Evolutionary conservation across 2,329 filamentous ascomycete genomes (phyloP).

Genomic region (Lecanicillium sp.): DNA sequence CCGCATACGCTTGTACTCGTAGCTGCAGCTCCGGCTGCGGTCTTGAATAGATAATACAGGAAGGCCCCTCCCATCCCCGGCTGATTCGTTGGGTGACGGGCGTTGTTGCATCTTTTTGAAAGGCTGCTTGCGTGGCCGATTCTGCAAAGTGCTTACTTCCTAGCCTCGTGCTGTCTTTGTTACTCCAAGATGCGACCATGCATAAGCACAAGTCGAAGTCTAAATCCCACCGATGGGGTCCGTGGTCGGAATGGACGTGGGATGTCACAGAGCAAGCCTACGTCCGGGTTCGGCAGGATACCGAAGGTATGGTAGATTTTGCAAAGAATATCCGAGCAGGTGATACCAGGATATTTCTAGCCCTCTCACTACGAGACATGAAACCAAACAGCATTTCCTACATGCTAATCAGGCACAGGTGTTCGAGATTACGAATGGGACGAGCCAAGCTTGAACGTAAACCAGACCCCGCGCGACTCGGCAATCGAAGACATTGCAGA

Average conservation of each 20-base stretch:
- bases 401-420: slow-evolving; percentile 12
- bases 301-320: slow-evolving; percentile 12
- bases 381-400: not conserved
- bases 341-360: not conserved
- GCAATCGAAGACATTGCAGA: slow-evolving; percentile 16
- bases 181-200: slow-evolving; percentile 19
- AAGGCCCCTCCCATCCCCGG: slow-evolving; percentile 6
- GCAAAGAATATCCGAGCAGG: not conserved
- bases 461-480: slow-evolving; percentile 17
- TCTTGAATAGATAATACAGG: slow-evolving; percentile 5
- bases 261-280: slow-evolving; percentile 12
- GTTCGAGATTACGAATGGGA: slow-evolving; percentile 18
- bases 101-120: too few species aligned
- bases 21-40: too few species aligned
- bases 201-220: slow-evolving; percentile 20
- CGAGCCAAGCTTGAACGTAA: slow-evolving; percentile 8
- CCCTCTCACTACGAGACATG: too few species aligned
- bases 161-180: too few species aligned
- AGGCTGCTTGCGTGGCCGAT: too few species aligned
- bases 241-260: slow-evolving; percentile 19
- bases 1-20: slow-evolving; percentile 1
- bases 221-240: slow-evolving; percentile 17
- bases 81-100: slow-evolving; percentile 1
- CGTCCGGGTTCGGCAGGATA: slow-evolving; percentile 19
- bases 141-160: too few species aligned